These are phyloP conservation scores for Letharia lupina DNA, from an alignment of 495 filamentous ascomycete species.

Conservation along the genomic window DNA sequence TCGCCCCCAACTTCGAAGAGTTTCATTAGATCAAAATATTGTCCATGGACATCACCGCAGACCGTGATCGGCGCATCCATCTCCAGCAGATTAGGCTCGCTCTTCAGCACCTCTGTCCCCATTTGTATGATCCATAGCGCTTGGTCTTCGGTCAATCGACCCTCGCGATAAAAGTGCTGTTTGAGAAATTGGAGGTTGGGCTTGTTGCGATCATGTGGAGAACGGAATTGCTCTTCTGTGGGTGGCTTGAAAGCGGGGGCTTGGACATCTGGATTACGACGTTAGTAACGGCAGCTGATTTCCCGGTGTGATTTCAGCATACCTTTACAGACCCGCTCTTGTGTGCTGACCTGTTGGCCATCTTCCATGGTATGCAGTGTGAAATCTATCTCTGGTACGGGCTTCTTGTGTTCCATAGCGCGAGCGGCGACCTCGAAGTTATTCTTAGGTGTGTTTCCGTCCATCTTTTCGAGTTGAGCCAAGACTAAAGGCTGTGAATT, in stretches of 20 bases:
- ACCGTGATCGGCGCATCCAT: conserved; percentile 99
- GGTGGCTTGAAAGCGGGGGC: conserved; percentile 89
- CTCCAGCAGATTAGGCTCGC: conserved; percentile 91
- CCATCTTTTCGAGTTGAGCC: neutral
- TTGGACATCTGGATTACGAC: conserved; percentile 66
- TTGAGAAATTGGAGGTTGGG: conserved; percentile 91
- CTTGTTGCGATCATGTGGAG: conserved; percentile 74
- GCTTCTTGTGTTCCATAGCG: conserved; percentile 85
- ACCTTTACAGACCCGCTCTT: conserved; percentile 97
- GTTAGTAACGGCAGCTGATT: conserved; percentile 20
- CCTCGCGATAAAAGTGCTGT: conserved; percentile 96
- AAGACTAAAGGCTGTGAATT: neutral
- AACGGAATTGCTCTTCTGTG: conserved; percentile 69
- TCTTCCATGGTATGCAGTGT: conserved; percentile 98
- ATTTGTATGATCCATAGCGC: conserved; percentile 87
- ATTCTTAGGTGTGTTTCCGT: conserved; percentile 22
- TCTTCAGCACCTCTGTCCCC: conserved; percentile 72
- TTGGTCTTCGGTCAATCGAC: conserved; percentile 92
- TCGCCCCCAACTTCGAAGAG: conserved; percentile 97
- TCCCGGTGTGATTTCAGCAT: conserved; percentile 25
- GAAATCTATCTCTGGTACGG: conserved; percentile 95
- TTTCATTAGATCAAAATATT: conserved; percentile 99
- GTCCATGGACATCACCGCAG: conserved; percentile 95
- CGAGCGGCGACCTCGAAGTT: conserved; percentile 38
- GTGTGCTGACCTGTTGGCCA: conserved; percentile 84